These are phyloP conservation scores for Wallacemonas sp. DNA, from an alignment of 208 protist genomes.

Conservation along the genomic window DNA sequence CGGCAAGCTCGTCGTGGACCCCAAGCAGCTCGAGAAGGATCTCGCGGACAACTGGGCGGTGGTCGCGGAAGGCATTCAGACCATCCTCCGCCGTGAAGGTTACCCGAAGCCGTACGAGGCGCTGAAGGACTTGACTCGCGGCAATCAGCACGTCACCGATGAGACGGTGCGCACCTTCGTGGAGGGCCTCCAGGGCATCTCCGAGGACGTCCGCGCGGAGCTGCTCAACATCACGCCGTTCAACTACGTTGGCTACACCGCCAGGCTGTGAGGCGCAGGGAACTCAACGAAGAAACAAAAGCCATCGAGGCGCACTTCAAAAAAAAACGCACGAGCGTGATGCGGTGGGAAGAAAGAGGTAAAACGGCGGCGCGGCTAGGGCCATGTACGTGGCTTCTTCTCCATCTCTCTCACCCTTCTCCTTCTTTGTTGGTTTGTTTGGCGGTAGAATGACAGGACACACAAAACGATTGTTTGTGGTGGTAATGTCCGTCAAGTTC, in stretches of 20 bases:
- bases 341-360: not conserved
- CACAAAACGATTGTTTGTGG: not conserved
- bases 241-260: conserved; percentile 84
- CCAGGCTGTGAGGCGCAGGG: conserved; percentile 8
- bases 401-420: no score
- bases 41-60: conserved; percentile 94
- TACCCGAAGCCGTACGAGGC: conserved; percentile 93
- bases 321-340: not conserved
- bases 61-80: conserved; percentile 95
- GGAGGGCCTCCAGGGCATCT: conserved; percentile 71
- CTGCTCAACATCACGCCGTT: conserved; percentile 83
- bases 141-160: conserved; percentile 73
- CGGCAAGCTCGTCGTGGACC: conserved; percentile 87
- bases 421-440: no score
- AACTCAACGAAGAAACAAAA: conserved; percentile 1
- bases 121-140: conserved; percentile 92
- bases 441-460: conserved; percentile 3
- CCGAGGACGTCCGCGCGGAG: conserved; percentile 85
- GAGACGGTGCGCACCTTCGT: conserved; percentile 82
- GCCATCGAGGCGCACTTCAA: conserved; percentile 2
- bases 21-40: conserved; percentile 71
- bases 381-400: no score
- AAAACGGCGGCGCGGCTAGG: no score
- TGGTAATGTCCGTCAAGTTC: not conserved
- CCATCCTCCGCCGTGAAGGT: conserved; percentile 91